Percentiles rank a stretch among this genome's conserved stretches.
phyloP scores from a whole-genome alignment of 768 basidiomycete genomes.

The Hericium coralloides region DNA sequence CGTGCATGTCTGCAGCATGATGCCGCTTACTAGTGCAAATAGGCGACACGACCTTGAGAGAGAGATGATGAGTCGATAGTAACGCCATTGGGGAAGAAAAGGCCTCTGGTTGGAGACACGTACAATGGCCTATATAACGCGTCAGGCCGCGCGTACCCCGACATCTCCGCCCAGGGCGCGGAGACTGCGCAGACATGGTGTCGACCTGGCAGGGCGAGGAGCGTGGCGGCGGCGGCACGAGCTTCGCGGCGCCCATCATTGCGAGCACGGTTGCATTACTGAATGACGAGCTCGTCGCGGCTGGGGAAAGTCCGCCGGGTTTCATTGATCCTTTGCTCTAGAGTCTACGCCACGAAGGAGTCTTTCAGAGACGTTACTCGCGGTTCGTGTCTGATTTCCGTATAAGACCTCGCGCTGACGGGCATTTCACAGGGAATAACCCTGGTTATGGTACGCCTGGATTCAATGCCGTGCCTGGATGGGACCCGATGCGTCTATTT shows the following conservation, averaged over 20 bases:
- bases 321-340: conserved; percentile 16
- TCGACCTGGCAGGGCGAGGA: conserved; percentile 14
- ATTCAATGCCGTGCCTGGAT: conserved; percentile 20
- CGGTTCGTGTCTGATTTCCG: not conserved
- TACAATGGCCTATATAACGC: conserved; percentile 22
- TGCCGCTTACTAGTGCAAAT: too few species aligned
- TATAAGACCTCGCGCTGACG: too few species aligned
- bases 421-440: conserved; percentile 4
- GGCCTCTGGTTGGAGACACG: conserved; percentile 22
- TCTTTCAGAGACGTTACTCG: not conserved
- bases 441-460: conserved; percentile 25
- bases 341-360: conserved; percentile 10
- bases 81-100: too few species aligned
- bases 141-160: conserved; percentile 37
- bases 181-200: too few species aligned
- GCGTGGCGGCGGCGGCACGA: conserved; percentile 21
- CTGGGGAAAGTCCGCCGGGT: conserved; percentile 14
- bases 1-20: too few species aligned
- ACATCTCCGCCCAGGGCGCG: conserved; percentile 33
- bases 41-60: too few species aligned
- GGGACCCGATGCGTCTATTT: conserved; percentile 21
- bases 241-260: conserved; percentile 25
- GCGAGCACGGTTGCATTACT: conserved; percentile 24
- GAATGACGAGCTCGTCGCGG: conserved; percentile 23
- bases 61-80: too few species aligned